phyloP scores from a whole-genome alignment of 2,329 filamentous ascomycete genomes.

The Hypoxylon sp. region DNA sequence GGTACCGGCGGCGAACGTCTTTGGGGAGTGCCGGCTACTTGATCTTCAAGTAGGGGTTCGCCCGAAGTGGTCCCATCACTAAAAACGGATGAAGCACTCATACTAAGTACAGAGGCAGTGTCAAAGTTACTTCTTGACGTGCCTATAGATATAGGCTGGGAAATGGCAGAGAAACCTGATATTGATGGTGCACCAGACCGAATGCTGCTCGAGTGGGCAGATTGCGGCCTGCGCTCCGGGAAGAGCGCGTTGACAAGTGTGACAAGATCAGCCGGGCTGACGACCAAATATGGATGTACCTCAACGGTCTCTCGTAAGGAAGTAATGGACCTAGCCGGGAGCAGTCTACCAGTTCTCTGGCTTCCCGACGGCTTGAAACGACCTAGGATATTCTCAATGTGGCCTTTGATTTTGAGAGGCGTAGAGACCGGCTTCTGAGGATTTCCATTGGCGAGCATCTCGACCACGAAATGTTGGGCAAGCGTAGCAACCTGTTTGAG shows the following conservation, averaged over 20 bases:
- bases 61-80: slow-evolving; percentile 78
- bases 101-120: slow-evolving; percentile 78
- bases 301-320: slow-evolving; percentile 82
- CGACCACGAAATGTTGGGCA: slow-evolving; percentile 83
- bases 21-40: slow-evolving; percentile 63
- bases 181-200: slow-evolving; percentile 77
- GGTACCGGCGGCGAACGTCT: slow-evolving; percentile 69
- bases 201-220: slow-evolving; percentile 72
- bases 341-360: slow-evolving; percentile 69
- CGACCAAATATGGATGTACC: slow-evolving; percentile 83
- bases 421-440: slow-evolving; percentile 72
- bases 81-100: slow-evolving; percentile 78
- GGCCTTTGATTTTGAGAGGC: slow-evolving; percentile 73
- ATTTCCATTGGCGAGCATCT: slow-evolving; percentile 77
- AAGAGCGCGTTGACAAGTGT: slow-evolving; percentile 88
- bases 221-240: slow-evolving; percentile 78
- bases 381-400: slow-evolving; percentile 79
- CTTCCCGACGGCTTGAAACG: slow-evolving; percentile 71
- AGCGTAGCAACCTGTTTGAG: slow-evolving; percentile 84
- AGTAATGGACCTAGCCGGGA: slow-evolving; percentile 79
- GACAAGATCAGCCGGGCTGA: slow-evolving; percentile 83
- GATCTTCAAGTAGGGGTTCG: slow-evolving; percentile 73
- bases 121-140: slow-evolving; percentile 72
- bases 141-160: slow-evolving; percentile 75
- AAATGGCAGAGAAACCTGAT: slow-evolving; percentile 78